Evolutionary conservation across 441 rosid genomes (phyloP).

Genomic region (Croton laevigatus): DNA sequence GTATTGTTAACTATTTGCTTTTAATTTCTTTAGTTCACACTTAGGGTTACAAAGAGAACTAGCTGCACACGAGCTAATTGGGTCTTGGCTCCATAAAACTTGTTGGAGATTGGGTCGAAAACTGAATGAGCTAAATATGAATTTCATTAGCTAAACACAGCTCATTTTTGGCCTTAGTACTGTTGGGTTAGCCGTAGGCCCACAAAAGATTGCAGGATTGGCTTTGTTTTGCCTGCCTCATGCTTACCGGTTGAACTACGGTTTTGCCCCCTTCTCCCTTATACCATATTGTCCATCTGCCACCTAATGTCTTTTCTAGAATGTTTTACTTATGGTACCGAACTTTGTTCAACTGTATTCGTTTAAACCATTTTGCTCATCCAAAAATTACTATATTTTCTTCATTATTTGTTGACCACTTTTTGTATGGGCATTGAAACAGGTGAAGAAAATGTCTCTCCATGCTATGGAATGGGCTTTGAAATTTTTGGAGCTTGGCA

Average conservation of each 20-base stretch:
- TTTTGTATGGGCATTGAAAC: slow-evolving; percentile 1
- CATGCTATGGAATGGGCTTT: slow-evolving; percentile 28
- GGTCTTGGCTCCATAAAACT: not conserved
- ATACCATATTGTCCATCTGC: not conserved
- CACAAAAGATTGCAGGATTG: not conserved
- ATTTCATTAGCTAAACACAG: not conserved
- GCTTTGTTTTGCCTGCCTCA: too few species aligned
- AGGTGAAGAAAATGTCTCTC: slow-evolving; percentile 34
- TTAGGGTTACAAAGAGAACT: too few species aligned
- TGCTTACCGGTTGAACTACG: too few species aligned
- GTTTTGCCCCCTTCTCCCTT: not conserved
- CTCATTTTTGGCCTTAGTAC: not conserved
- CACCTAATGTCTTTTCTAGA: not conserved
- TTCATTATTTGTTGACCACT: not conserved
- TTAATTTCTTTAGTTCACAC: too few species aligned
- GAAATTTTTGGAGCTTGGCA: slow-evolving; percentile 7
- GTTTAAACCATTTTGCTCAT: not conserved
- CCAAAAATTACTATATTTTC: not conserved
- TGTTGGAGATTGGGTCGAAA: not conserved
- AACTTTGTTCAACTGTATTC: not conserved
- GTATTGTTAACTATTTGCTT: too few species aligned
- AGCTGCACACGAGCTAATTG: not conserved
- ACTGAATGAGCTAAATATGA: not conserved
- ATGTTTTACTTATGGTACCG: not conserved
- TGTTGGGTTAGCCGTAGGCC: not conserved